Percentiles rank a stretch among this genome's conserved stretches.
phyloP scores from a whole-genome alignment of 352 stramenopile species.

The Pythium apleroticum region DNA sequence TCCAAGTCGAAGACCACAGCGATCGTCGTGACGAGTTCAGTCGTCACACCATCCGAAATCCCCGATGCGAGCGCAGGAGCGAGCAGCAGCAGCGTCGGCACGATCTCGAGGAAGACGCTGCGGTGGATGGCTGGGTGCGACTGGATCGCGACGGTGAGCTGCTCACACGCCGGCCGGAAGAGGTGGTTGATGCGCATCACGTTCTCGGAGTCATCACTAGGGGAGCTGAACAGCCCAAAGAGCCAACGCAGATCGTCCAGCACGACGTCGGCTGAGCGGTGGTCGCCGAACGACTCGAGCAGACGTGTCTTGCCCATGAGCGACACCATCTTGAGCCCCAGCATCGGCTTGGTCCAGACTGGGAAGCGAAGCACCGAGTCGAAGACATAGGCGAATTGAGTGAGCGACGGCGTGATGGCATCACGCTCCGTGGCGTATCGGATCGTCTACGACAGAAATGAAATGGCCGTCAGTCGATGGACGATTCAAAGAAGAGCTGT shows the following conservation, averaged over 20 bases:
- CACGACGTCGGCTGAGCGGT: constrained; percentile 38
- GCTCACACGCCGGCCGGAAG: constrained; percentile 61
- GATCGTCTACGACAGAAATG: constrained; percentile 39
- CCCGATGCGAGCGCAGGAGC: not conserved
- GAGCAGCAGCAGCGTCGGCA: constrained; percentile 41
- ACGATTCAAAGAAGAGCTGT: too few species aligned
- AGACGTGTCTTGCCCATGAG: constrained; percentile 64
- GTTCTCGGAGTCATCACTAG: constrained; percentile 15
- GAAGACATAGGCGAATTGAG: constrained; percentile 55
- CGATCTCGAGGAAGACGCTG: constrained; percentile 49
- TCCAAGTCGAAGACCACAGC: constrained; percentile 60
- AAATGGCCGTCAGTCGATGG: not conserved
- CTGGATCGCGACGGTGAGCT: constrained; percentile 60
- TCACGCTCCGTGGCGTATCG: constrained; percentile 75
- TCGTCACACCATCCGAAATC: constrained; percentile 44
- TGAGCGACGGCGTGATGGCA: constrained; percentile 53
- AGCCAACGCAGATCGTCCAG: constrained; percentile 51
- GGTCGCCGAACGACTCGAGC: constrained; percentile 62
- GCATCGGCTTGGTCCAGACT: constrained; percentile 39
- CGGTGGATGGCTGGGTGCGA: constrained; percentile 44
- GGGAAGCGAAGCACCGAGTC: constrained; percentile 50
- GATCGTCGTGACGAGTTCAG: constrained; percentile 55
- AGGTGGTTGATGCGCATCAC: constrained; percentile 42
- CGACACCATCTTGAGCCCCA: constrained; percentile 63
- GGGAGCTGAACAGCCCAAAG: constrained; percentile 45